Evolutionary conservation across 306 rosid species (phyloP).

Genomic region (Dryas alaskensis): DNA sequence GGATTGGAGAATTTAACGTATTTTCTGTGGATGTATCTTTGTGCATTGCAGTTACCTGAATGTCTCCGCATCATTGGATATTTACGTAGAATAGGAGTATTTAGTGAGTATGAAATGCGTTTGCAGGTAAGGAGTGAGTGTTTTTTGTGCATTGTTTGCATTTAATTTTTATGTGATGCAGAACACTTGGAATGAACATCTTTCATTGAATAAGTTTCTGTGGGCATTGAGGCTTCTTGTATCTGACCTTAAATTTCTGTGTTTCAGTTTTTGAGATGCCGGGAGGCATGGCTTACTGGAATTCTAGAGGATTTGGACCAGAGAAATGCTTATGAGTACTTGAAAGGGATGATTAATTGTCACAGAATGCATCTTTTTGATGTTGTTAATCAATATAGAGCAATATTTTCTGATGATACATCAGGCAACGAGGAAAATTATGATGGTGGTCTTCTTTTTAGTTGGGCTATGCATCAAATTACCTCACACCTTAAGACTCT

Average conservation of each 20-base stretch:
- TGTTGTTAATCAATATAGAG: conserved; percentile 95
- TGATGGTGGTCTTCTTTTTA: conserved; percentile 97
- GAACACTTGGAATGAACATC: neutral
- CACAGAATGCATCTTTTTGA: conserved; percentile 98
- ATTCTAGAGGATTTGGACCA: conserved; percentile 92
- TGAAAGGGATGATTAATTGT: conserved; percentile 86
- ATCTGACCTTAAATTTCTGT: conserved; percentile 26
- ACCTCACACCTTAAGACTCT: conserved; percentile 76
- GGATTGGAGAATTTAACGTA: conserved; percentile 10
- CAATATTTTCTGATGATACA: conserved; percentile 95
- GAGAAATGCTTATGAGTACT: conserved; percentile 79
- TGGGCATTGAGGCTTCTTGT: conserved; percentile 17
- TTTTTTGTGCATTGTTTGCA: neutral
- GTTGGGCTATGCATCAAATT: conserved; percentile 99
- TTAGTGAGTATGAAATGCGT: conserved; percentile 96
- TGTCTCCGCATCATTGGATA: conserved; percentile 96
- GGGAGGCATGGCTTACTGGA: conserved; percentile 96
- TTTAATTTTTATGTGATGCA: neutral
- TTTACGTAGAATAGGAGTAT: conserved; percentile 83
- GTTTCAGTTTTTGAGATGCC: conserved; percentile 89
- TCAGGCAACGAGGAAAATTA: conserved; percentile 96
- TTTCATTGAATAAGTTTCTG: neutral
- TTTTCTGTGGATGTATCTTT: conserved; percentile 15
- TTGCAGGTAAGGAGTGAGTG: conserved; percentile 56
- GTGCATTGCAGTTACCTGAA: conserved; percentile 74